Conservation (phyloP, 805 yeast species). For the Ogataea neopini region DNA sequence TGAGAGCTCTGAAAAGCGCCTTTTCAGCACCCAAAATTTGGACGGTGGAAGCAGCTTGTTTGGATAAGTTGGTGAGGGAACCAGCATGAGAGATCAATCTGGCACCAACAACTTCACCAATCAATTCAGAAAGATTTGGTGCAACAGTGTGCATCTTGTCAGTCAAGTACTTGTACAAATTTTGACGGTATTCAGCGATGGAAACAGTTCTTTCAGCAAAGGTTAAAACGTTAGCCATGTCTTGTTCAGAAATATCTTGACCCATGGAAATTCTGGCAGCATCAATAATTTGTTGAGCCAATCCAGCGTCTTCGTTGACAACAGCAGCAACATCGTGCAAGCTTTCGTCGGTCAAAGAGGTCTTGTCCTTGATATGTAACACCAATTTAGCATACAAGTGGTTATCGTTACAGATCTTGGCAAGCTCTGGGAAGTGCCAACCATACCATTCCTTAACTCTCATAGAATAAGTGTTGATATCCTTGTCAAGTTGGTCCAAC, state of each 20-base stretch:
- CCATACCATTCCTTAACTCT: constrained; percentile 98
- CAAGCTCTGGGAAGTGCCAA: constrained; percentile 98
- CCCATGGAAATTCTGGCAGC: constrained; percentile 99
- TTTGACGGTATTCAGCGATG: constrained; percentile 85
- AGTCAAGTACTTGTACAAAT: constrained; percentile 79
- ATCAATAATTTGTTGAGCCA: constrained; percentile 88
- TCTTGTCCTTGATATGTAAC: constrained; percentile 81
- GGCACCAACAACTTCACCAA: constrained; percentile 99
- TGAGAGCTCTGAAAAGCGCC: constrained; percentile 93
- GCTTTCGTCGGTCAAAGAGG: constrained; percentile 74
- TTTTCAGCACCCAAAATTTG: constrained; percentile 98
- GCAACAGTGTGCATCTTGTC: constrained; percentile 98
- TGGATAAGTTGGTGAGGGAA: constrained; percentile 91
- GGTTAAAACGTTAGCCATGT: constrained; percentile 85
- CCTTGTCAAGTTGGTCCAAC: constrained; percentile 96
- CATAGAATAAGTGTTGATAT: constrained; percentile 96
- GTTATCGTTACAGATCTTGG: constrained; percentile 88
- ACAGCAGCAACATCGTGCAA: constrained; percentile 90
- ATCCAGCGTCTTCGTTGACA: constrained; percentile 86
- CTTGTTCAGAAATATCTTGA: constrained; percentile 93
- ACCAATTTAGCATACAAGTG: constrained; percentile 82
- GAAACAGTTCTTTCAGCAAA: constrained; percentile 94
- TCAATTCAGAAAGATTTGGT: constrained; percentile 92
- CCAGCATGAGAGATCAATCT: constrained; percentile 98
- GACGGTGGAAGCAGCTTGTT: constrained; percentile 98